A percentile compares a stretch with the other conserved stretches of the same genome.
Conservation (phyloP, 2,329 filamentous ascomycete genomes). For the Ophiocordyceps camponoti-floridani region DNA sequence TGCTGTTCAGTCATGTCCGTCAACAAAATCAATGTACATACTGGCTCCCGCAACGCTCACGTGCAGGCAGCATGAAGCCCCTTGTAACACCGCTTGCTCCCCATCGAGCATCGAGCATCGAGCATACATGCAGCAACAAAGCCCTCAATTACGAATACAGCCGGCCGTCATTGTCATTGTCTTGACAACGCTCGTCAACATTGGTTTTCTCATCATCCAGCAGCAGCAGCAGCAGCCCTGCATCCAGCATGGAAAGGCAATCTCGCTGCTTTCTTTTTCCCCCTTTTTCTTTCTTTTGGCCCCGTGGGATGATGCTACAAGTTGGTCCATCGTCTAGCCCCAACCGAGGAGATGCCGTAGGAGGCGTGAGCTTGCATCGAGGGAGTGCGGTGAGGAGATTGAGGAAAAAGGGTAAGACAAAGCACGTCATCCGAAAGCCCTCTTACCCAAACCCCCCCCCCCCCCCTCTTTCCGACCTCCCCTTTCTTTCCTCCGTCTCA, state of each 20-base stretch:
- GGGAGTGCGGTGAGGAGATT: neutral
- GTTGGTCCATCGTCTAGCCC: neutral
- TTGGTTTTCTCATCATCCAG: neutral
- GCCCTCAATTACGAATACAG: too few species aligned
- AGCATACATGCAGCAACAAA: too few species aligned
- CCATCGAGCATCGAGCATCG: too few species aligned
- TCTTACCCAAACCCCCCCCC: neutral
- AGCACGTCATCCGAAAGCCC: neutral
- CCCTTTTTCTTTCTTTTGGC: neutral
- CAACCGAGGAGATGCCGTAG: neutral
- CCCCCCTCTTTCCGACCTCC: neutral
- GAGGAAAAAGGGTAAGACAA: neutral
- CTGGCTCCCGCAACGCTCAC: too few species aligned
- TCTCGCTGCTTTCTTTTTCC: neutral
- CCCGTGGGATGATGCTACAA: neutral
- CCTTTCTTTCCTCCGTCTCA: neutral
- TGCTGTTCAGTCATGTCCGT: too few species aligned
- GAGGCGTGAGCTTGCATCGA: neutral
- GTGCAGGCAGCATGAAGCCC: too few species aligned
- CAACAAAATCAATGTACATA: too few species aligned
- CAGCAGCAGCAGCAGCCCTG: neutral
- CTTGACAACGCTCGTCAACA: too few species aligned
- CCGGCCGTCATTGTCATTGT: too few species aligned
- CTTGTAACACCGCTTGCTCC: too few species aligned
- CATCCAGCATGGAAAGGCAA: neutral